These are phyloP conservation scores for Lentinula edodes DNA, from an alignment of 768 basidiomycete genomes.

Conservation along the genomic window DNA sequence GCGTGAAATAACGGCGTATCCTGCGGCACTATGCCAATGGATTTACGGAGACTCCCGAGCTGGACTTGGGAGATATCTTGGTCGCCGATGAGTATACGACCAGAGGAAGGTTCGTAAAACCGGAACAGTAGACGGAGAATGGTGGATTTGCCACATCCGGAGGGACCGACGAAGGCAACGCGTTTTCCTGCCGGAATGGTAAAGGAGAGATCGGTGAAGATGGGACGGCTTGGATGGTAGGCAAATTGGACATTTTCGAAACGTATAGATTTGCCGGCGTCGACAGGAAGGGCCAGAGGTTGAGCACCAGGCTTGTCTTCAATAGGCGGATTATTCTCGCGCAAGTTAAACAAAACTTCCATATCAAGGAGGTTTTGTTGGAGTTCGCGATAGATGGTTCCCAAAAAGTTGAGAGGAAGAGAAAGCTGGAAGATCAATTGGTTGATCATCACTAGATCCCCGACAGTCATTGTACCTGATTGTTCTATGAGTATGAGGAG, in stretches of 20 bases:
- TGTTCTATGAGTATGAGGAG: conserved; percentile 3
- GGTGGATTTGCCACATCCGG: conserved; percentile 96
- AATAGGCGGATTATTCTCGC: conserved; percentile 70
- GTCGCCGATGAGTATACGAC: conserved; percentile 81
- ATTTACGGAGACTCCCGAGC: conserved; percentile 62
- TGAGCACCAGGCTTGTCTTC: conserved; percentile 66
- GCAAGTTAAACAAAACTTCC: conserved; percentile 91
- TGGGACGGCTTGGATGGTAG: conserved; percentile 88
- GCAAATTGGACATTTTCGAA: conserved; percentile 92
- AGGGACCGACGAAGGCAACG: conserved; percentile 94
- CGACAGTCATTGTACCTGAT: conserved; percentile 93
- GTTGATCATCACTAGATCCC: conserved; percentile 99
- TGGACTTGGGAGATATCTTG: conserved; percentile 78
- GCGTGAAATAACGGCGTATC: conserved; percentile 98
- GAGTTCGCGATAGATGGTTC: conserved; percentile 95
- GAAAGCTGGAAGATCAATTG: conserved; percentile 97
- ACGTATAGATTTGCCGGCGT: conserved; percentile 74
- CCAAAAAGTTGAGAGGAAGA: conserved; percentile 93
- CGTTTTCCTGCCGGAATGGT: conserved; percentile 94
- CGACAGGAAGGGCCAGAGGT: conserved; percentile 48
- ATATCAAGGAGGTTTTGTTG: conserved; percentile 95
- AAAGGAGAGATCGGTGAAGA: conserved; percentile 86
- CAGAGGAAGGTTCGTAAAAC: conserved; percentile 84
- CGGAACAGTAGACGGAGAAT: conserved; percentile 91
- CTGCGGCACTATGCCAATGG: conserved; percentile 94